Conservation (phyloP, 179 eudicot species). For the Patellifolia procumbens region DNA sequence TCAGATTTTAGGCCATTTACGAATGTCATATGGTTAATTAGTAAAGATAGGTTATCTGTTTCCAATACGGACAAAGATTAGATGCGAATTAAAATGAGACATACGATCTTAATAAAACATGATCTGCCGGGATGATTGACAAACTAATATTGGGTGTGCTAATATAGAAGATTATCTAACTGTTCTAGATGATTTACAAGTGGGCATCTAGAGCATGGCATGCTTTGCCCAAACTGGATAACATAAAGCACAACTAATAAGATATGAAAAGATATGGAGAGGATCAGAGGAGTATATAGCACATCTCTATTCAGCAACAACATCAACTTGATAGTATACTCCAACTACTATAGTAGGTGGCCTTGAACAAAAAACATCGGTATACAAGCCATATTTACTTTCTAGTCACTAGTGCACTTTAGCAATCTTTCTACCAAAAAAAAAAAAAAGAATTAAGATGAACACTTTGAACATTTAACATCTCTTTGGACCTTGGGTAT, state of each 20-base stretch:
- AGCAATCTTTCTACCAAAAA: background rate
- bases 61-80: no score
- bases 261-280: no score
- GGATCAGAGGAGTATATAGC: background rate
- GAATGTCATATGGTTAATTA: no score
- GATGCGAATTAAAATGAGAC: no score
- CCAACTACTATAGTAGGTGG: background rate
- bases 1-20: no score
- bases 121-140: no score
- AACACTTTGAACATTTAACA: constrained; percentile 16
- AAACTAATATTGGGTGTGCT: no score
- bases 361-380: background rate
- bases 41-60: no score
- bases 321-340: background rate
- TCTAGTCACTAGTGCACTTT: background rate
- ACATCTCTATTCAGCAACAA: background rate
- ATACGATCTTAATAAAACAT: no score
- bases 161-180: no score
- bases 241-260: background rate
- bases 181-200: no score
- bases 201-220: background rate
- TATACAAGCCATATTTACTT: background rate
- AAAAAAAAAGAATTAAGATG: background rate
- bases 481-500: background rate
- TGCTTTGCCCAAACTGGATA: background rate